A percentile compares a stretch with the other conserved stretches of the same genome.
Evolutionary conservation across 139 green algal species (phyloP).

Genomic region (Coelastrella sp.): DNA sequence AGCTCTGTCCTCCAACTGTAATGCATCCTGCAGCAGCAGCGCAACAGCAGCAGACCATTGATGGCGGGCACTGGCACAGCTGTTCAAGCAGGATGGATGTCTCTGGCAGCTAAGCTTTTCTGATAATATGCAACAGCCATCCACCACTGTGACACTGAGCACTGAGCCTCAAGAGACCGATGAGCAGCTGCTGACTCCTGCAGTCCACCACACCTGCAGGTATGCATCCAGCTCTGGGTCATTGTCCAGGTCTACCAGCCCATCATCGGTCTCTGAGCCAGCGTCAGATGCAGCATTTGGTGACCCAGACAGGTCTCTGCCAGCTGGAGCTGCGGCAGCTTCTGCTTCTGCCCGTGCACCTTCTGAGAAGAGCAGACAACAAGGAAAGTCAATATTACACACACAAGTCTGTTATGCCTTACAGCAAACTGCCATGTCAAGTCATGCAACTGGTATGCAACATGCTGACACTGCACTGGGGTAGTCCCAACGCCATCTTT

Average conservation of each 20-base stretch:
- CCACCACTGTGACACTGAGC: neutral
- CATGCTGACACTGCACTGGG: too few relatives aligned
- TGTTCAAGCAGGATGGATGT: too few relatives aligned
- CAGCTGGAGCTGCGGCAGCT: neutral
- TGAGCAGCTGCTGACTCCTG: too few relatives aligned
- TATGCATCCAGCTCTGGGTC: constrained; percentile 76
- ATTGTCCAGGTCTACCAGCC: constrained; percentile 49
- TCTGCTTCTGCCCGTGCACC: neutral
- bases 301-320: too few relatives aligned
- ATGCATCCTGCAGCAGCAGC: constrained; percentile 42
- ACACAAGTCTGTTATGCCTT: too few relatives aligned
- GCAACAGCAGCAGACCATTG: neutral
- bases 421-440: too few relatives aligned
- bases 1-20: constrained; percentile 26
- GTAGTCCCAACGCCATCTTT: too few relatives aligned
- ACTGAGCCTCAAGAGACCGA: too few relatives aligned
- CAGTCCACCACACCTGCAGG: constrained; percentile 49
- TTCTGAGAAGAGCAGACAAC: too few relatives aligned
- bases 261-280: neutral
- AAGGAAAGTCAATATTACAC: too few relatives aligned
- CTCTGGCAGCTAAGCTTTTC: neutral
- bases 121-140: neutral
- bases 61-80: neutral
- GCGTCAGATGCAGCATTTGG: neutral
- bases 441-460: too few relatives aligned